Evolutionary conservation across 495 filamentous ascomycete species (phyloP), one percentile per base, ranked within the genome.

Genomic region (Aspergillus homomorphus): DNA sequence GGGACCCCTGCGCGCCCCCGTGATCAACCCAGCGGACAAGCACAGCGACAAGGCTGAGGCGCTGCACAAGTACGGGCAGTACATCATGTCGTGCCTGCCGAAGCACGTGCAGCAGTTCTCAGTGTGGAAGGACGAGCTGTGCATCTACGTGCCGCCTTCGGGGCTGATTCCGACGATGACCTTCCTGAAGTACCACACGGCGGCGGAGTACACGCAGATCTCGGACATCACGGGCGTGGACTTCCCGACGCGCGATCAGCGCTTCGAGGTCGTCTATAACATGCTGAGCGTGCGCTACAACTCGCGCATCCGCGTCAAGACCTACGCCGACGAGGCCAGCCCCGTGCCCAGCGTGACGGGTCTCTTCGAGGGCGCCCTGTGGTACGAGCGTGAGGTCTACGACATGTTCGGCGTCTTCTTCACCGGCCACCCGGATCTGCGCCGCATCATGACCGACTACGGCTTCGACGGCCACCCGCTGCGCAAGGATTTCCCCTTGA

Each of bases 381-480:
- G 95, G 95, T 98, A 95, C 74, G 95, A 99, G 81, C 83, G 95
- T 65, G 95, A 99, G 76, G 90, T 91, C 2, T 97, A 97, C 76
- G 95, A 99, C 71, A 75, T 99, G 70, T 99, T 96, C 73, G 95
- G 95, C 59, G 91, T 99, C 51, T 96, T 98, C 82, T 98, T 99
- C 79, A 76, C 84, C 56, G 90, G 86, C 50, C 95, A 99, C 79
- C 95, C 95, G 38, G 95, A 99, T 80, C 80, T 99, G 66, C 84
- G 95, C 67, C 86, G 95, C 63, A 98, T 99, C 79, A 95, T 99
- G 93, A 99, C 95, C 43, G 95, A 99, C 69, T 99, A 99, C 74
- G 95, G 95, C 50, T 99, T 99, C 69, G 95, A 99, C 71, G 95
- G 95, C 20, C 93, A 98, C 79, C 95, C 95, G 9, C 77, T 99